Base-by-base conservation (phyloP, 306 rosid genomes). In the Prunus mongolica region DNA sequence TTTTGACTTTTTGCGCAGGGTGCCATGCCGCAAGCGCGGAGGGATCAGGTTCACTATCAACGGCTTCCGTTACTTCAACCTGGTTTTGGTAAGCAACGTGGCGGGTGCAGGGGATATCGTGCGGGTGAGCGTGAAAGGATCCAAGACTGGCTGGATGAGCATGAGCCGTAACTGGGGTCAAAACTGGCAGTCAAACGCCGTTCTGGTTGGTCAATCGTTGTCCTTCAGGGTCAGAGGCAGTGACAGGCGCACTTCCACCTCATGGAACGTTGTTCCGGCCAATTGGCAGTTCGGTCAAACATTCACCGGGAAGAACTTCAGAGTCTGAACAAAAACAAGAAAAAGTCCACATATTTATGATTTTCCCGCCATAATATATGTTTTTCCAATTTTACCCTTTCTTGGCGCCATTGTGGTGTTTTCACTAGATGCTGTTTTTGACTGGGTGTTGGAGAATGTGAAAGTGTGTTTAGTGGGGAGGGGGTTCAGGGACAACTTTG, bases 81-180 rank as follows among this genome's bases (percentile, higher is more conserved):
- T 94, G 82, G 93, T 94, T 51, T 41, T 94, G 83, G 81, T 94
- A 76, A 83, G 88, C 87, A 94, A 94, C 89, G 98, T 94, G 1
- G 98, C 96, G 51, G 98, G 98, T n/a, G 90, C 97, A 62, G 98
- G 98, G 52, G 98, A 94, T 82, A 70, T 94, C 62, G 91, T 87
- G 89, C 68, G 87, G 73, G 80, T 78, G 6, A 90, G 91, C 79
- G 95, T 94, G 56, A 94, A 94, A 44, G 98, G 98, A 0, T 1
- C 96, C 3, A 79, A 70, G 54, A 90, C 97, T 0, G 90, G 80
- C 13, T 94, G 98, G 98, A 90, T 91, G 89, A 88, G 84, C 69
- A 27, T 94, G 89, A 94, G 97, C 81, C 84, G 98, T 0, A 94
- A 94, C 91, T 94, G 98, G 98, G 98, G 98, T 6, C 98, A 94